Percentiles rank a stretch among this genome's conserved stretches.
These are phyloP conservation scores for Quercus tomentella DNA, from an alignment of 331 rosid species.

Conservation along the genomic window DNA sequence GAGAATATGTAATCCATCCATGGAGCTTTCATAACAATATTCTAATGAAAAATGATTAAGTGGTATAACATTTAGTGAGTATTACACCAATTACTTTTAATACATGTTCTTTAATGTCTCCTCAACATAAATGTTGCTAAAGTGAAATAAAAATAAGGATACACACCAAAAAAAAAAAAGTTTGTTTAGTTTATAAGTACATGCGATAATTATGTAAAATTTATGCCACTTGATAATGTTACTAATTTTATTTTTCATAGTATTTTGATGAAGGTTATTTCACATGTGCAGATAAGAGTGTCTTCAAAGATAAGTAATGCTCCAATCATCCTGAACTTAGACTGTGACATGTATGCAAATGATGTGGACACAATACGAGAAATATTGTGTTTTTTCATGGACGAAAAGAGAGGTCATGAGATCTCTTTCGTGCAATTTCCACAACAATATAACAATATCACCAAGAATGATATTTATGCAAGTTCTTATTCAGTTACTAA, in stretches of 20 bases:
- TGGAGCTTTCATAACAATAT: neutral
- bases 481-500: neutral
- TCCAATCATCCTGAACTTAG: slow-evolving; percentile 59
- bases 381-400: slow-evolving; percentile 57
- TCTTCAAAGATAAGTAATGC: slow-evolving; percentile 67
- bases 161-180: too few relatives aligned
- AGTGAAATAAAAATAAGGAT: too few relatives aligned
- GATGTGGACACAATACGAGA: slow-evolving; percentile 42
- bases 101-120: too few relatives aligned
- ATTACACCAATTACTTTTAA: too few relatives aligned
- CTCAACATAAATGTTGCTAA: too few relatives aligned
- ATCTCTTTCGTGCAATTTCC: slow-evolving; percentile 60
- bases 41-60: too few relatives aligned
- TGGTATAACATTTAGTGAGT: too few relatives aligned
- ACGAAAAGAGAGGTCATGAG: slow-evolving; percentile 44
- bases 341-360: slow-evolving; percentile 71
- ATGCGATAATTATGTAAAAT: too few relatives aligned
- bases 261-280: neutral
- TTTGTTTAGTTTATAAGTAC: too few relatives aligned
- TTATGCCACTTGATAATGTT: too few relatives aligned
- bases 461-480: slow-evolving; percentile 45
- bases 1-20: neutral
- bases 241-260: too few relatives aligned
- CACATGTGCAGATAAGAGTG: slow-evolving; percentile 51
- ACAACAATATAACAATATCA: slow-evolving; percentile 34